A percentile compares a stretch with the other conserved stretches of the same genome.
phyloP scores from a whole-genome alignment of 805 yeast species.

The Aciculoconidium aculeatum region DNA sequence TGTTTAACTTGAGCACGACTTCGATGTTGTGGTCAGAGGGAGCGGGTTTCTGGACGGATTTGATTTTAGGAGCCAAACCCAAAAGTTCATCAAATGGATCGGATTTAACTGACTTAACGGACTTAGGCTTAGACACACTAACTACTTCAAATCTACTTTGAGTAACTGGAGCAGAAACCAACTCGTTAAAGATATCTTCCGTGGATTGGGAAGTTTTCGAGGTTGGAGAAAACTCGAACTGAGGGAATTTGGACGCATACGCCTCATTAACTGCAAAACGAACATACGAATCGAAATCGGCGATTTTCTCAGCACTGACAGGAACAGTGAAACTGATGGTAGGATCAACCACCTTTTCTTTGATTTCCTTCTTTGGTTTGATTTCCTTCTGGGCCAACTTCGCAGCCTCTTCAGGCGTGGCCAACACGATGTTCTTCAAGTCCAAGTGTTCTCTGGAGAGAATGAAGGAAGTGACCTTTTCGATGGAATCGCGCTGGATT shows the following conservation, averaged over 20 bases:
- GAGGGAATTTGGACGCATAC: conserved; percentile 31
- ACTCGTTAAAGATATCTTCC: conserved; percentile 33
- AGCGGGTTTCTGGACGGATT: no score
- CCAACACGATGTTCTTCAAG: conserved; percentile 57
- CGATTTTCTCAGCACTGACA: conserved; percentile 4
- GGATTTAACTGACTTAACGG: not conserved
- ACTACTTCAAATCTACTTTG: conserved; percentile 30
- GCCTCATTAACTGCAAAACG: conserved; percentile 21
- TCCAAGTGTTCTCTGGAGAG: conserved; percentile 59
- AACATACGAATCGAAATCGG: conserved; percentile 5
- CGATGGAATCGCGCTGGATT: conserved; percentile 52
- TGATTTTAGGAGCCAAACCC: conserved; percentile 20
- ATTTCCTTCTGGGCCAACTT: conserved; percentile 9
- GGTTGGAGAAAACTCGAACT: conserved; percentile 28
- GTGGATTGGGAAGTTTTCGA: conserved; percentile 12
- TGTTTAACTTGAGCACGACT: conserved; percentile 29
- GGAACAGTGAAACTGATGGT: conserved; percentile 15
- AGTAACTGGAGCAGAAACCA: conserved; percentile 31
- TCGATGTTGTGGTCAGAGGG: conserved; percentile 17
- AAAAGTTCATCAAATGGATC: conserved; percentile 36
- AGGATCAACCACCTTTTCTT: conserved; percentile 10
- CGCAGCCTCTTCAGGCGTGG: conserved; percentile 21
- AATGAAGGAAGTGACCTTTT: conserved; percentile 50
- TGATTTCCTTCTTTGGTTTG: conserved; percentile 6
- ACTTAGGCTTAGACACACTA: conserved; percentile 14